Conservation (phyloP, 257 asterid genomes). For the Nicotiana sylvestris region DNA sequence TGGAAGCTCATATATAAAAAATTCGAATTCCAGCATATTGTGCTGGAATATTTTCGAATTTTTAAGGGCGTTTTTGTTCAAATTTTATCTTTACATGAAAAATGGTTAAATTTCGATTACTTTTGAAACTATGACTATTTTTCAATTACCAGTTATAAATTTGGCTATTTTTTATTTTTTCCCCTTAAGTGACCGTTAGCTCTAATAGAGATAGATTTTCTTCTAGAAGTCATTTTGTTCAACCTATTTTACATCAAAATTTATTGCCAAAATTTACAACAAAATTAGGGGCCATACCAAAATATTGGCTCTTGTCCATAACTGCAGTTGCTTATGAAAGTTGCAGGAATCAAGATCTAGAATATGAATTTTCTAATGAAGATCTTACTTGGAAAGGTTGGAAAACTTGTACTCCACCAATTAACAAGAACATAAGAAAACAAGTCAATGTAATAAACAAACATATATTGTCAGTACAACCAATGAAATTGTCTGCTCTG, state of each 20-base stretch:
- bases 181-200: not conserved
- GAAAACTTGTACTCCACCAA: not conserved
- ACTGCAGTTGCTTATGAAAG: not conserved
- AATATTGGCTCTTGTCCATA: not conserved
- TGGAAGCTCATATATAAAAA: no score
- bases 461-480: slow-evolving; percentile 7
- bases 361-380: not conserved
- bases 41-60: no score
- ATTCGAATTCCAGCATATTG: no score
- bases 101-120: no score
- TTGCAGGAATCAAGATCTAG: not conserved
- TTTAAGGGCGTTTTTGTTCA: no score
- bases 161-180: no score
- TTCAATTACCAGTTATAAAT: no score
- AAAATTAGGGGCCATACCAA: not conserved
- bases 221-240: not conserved
- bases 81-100: no score
- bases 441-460: slow-evolving; percentile 8
- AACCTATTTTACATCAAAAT: not conserved
- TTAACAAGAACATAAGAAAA: not conserved
- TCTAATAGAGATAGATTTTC: not conserved
- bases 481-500: not conserved
- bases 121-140: no score
- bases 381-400: not conserved
- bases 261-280: not conserved